A percentile compares a stretch with the other conserved stretches of the same genome.
phyloP scores from a whole-genome alignment of 1,284 basidiomycete species.

The Ustilago lituana region DNA sequence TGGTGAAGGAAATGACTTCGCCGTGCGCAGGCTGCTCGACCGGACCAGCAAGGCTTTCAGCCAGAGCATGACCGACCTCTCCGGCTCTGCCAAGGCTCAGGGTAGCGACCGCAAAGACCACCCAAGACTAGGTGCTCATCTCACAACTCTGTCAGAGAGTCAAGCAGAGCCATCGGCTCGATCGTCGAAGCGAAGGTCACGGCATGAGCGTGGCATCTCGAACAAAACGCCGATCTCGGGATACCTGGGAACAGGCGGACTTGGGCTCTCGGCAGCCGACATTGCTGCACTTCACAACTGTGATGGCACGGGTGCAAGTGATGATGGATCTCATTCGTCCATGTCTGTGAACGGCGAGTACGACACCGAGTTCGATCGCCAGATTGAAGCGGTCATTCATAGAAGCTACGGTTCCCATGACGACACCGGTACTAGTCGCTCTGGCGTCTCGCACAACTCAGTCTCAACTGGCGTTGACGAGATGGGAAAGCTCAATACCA shows the following conservation, averaged over 20 bases:
- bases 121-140: slow-evolving; percentile 18
- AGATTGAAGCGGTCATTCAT: slow-evolving; percentile 57
- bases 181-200: slow-evolving; percentile 23
- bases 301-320: slow-evolving; percentile 12
- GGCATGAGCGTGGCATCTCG: slow-evolving; percentile 55
- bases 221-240: slow-evolving; percentile 63
- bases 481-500: slow-evolving; percentile 27
- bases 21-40: slow-evolving; percentile 29
- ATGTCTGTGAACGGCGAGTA: slow-evolving; percentile 13
- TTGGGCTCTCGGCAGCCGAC: slow-evolving; percentile 20
- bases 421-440: slow-evolving; percentile 17
- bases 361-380: slow-evolving; percentile 54
- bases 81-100: slow-evolving; percentile 22
- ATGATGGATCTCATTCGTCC: slow-evolving; percentile 17
- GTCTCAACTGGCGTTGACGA: slow-evolving; percentile 13
- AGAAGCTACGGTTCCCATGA: slow-evolving; percentile 48
- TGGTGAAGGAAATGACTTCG: slow-evolving; percentile 38
- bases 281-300: slow-evolving; percentile 15
- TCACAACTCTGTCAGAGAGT: slow-evolving; percentile 41
- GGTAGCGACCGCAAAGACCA: slow-evolving; percentile 15
- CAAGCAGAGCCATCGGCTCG: slow-evolving; percentile 13
- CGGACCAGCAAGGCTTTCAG: slow-evolving; percentile 32
- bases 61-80: slow-evolving; percentile 58
- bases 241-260: slow-evolving; percentile 36
- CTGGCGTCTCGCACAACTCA: slow-evolving; percentile 18